Evolutionary conservation across 2,329 filamentous ascomycete species (phyloP).

Genomic region (Monilinia polystroma): DNA sequence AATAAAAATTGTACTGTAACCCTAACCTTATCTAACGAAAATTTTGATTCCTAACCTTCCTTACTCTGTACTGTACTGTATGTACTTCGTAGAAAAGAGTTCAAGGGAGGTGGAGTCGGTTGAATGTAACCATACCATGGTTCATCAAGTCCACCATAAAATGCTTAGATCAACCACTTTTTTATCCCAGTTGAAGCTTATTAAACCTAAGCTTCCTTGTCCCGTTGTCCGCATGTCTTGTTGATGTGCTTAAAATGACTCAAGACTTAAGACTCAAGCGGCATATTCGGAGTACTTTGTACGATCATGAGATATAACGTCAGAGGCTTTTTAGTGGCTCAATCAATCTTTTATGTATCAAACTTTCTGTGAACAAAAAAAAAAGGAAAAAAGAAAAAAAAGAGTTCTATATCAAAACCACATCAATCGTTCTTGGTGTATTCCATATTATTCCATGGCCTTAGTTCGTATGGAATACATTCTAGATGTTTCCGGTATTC

Average conservation of each 20-base stretch:
- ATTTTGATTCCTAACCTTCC: too few species aligned
- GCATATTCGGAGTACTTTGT: not conserved
- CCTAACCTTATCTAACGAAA: too few species aligned
- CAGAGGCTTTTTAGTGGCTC: not conserved
- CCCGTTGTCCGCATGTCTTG: not conserved
- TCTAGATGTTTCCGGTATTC: not conserved
- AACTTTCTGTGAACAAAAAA: not conserved
- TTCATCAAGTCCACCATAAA: too few species aligned
- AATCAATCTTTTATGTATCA: not conserved
- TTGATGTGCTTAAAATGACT: not conserved
- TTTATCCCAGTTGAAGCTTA: slow-evolving; percentile 6
- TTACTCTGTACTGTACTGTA: too few species aligned
- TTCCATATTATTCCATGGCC: slow-evolving; percentile 6
- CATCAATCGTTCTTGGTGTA: slow-evolving; percentile 6
- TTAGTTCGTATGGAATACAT: not conserved
- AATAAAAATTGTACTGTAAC: too few species aligned
- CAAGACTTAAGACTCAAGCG: not conserved
- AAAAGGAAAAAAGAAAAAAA: too few species aligned
- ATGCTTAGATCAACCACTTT: slow-evolving; percentile 6
- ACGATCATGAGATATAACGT: not conserved
- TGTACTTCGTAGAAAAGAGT: too few species aligned
- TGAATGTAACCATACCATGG: too few species aligned
- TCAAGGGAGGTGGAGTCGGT: not conserved
- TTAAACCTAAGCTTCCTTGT: slow-evolving; percentile 10
- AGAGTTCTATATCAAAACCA: not conserved